Base-by-base conservation (phyloP, 768 basidiomycete species). In the Rhizopogon rudus region DNA sequence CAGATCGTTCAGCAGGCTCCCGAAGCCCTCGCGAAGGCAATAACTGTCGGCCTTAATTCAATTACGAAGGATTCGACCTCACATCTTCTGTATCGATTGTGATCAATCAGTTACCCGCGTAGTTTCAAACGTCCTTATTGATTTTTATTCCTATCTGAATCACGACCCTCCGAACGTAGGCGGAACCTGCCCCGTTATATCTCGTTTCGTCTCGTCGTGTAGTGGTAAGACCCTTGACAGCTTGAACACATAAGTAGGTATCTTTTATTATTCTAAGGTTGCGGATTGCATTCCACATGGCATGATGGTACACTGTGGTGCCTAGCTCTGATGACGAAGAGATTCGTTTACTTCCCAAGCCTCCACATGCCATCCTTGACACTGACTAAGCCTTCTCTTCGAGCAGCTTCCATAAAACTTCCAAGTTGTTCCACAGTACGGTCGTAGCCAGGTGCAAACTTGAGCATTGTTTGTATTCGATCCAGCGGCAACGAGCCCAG, bases 401-500 rank as follows among this genome's bases (percentile, higher is more conserved):
- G 78, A 40, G 91, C 86, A 25, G 87, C 86, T 62, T 93, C 88
- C 82, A 97, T 81, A 61, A 96, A 92, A 40, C 66, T 73, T 3
- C 74, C 81, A 4, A 97, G 79, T 66, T 97, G 91, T 28, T 93
- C 92, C 10, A 84, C 68, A 4, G 85, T 84, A 57, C 83, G 82
- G 63, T 93, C 85, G 69, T 94, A 96, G 4, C 83, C 86, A 4
- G 87, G 88, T 9, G 88, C 90, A 64, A 91, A 84, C 66, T 82
- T 86, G 57, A 97, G 77, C 88, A 94, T 93, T 2, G 80, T 76
- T 66, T 97, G 93, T 63, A 97, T 93, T n/a, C 88, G 81, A 57
- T 91, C 87, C 43, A 91, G 64, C 2, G 87, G 79, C 14, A 94
- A 76, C 2, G 82, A 68, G 9, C 88, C 89, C 43, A 98, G 74